phyloP scores from a whole-genome alignment of 345 rosid genomes.

The Nephelium lappaceum region DNA sequence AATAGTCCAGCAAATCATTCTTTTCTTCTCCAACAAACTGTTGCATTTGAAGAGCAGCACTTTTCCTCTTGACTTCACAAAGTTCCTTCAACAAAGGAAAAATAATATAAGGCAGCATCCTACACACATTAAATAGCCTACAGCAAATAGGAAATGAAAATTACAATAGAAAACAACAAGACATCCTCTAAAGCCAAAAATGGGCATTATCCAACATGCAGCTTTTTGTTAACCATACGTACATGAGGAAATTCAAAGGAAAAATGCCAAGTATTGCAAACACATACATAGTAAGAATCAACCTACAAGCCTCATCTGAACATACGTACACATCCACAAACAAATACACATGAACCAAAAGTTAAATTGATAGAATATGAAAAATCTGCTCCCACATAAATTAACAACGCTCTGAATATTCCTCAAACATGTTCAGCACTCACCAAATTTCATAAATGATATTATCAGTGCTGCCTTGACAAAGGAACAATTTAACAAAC shows the following conservation, averaged over 20 bases:
- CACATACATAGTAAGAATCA: not conserved
- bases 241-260: not conserved
- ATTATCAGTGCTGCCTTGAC: not conserved
- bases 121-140: not conserved
- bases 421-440: conserved; percentile 4
- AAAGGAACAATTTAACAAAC: not conserved
- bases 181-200: not conserved
- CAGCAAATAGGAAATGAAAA: not conserved
- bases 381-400: not conserved
- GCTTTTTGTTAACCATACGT: not conserved
- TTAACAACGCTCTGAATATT: not conserved
- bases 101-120: conserved; percentile 25
- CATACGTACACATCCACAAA: not conserved
- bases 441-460: not conserved
- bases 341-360: not conserved
- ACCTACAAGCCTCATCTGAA: not conserved
- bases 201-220: not conserved
- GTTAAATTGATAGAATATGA: not conserved
- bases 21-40: conserved; percentile 98
- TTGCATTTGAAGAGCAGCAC: conserved; percentile 96
- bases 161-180: not conserved
- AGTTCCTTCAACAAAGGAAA: conserved; percentile 61
- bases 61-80: conserved; percentile 77
- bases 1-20: conserved; percentile 92
- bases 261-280: not conserved